Percentiles rank a stretch among this genome's conserved stretches.
Conservation (phyloP, 768 basidiomycete species). For the Tulasnella sp. region DNA sequence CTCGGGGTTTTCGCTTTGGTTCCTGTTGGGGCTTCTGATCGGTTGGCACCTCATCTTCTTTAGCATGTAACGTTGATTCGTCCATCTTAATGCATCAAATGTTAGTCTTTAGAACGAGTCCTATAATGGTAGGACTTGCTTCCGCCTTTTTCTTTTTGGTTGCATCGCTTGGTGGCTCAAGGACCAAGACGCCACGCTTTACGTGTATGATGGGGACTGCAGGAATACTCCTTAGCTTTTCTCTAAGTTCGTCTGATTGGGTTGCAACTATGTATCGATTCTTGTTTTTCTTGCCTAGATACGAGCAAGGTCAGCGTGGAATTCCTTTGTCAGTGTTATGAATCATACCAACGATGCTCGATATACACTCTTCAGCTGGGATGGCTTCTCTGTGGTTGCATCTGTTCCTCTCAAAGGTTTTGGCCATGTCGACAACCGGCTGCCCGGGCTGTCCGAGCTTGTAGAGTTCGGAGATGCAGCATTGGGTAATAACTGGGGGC, state of each 20-base stretch:
- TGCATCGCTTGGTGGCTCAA: constrained; percentile 84
- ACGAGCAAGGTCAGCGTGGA: neutral
- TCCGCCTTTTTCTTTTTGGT: constrained; percentile 70
- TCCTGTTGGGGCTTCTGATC: constrained; percentile 43
- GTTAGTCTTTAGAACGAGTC: constrained; percentile 34
- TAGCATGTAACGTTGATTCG: constrained; percentile 43
- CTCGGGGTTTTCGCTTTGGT: constrained; percentile 56
- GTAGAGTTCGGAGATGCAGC: constrained; percentile 93
- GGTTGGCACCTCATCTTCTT: constrained; percentile 51
- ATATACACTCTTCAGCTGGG: constrained; percentile 79
- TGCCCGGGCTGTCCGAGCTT: constrained; percentile 75
- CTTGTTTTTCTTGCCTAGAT: constrained; percentile 78
- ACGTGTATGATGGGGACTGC: constrained; percentile 90
- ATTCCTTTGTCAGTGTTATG: neutral
- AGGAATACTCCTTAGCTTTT: constrained; percentile 69
- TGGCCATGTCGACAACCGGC: constrained; percentile 82
- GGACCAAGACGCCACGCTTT: constrained; percentile 88
- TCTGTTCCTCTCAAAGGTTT: constrained; percentile 88
- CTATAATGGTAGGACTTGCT: constrained; percentile 47
- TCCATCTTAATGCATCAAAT: constrained; percentile 2
- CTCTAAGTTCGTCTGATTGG: constrained; percentile 74
- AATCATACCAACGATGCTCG: constrained; percentile 73
- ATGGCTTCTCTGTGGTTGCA: constrained; percentile 95
- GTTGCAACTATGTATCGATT: constrained; percentile 91
- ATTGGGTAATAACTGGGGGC: constrained; percentile 93